Conservation (phyloP, 441 rosid species). For the Viola pubescens region DNA sequence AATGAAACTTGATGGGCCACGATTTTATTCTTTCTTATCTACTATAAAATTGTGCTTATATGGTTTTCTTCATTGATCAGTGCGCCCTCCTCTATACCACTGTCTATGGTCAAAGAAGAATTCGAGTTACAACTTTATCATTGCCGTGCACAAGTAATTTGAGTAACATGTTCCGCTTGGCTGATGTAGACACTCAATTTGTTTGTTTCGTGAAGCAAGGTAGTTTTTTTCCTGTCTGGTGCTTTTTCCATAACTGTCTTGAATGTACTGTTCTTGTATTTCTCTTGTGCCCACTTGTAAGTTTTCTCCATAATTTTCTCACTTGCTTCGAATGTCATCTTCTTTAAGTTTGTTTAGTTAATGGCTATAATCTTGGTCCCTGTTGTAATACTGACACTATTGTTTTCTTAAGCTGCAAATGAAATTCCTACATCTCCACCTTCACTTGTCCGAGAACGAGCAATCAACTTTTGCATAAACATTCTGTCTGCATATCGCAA, state of each 20-base stretch:
- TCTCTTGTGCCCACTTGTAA: background rate
- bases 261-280: background rate
- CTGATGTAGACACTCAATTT: constrained; percentile 92
- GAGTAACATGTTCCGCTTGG: constrained; percentile 82
- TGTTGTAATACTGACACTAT: background rate
- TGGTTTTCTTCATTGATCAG: constrained; percentile 33
- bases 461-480: constrained; percentile 66
- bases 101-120: constrained; percentile 88
- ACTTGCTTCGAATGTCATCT: background rate
- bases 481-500: constrained; percentile 84
- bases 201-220: constrained; percentile 98
- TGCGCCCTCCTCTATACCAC: constrained; percentile 91
- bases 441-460: constrained; percentile 62
- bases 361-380: background rate
- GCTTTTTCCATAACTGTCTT: background rate
- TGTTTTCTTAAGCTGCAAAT: constrained; percentile 53
- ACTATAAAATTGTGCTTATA: constrained; percentile 12
- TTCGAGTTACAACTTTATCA: constrained; percentile 79
- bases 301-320: background rate
- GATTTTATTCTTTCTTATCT: constrained; percentile 2
- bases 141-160: constrained; percentile 83
- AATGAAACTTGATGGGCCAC: background rate
- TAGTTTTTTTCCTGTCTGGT: constrained; percentile 17
- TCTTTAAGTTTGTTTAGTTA: constrained; percentile 1
- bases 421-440: constrained; percentile 74